These are phyloP conservation scores for Coniophora puteana DNA, from an alignment of 1,284 basidiomycete genomes.

Conservation along the genomic window DNA sequence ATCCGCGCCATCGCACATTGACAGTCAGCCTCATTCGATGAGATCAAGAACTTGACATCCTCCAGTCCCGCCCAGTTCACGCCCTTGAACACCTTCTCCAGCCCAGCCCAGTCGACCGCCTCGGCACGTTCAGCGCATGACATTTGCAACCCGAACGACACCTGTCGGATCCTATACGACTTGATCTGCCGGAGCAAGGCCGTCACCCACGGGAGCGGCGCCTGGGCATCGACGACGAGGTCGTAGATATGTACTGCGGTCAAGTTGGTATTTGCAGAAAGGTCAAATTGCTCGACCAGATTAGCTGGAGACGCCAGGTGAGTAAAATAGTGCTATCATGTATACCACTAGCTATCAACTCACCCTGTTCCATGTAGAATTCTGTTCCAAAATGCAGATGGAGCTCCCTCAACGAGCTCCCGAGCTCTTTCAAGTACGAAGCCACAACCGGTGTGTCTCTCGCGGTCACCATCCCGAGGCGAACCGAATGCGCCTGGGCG, in stretches of 20 bases:
- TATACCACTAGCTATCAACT: conserved; percentile 18
- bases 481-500: neutral
- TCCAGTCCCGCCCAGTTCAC: conserved; percentile 20
- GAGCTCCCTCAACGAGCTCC: conserved; percentile 24
- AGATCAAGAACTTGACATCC: conserved; percentile 26
- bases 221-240: conserved; percentile 27
- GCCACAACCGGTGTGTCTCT: conserved; percentile 12
- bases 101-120: conserved; percentile 27
- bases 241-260: conserved; percentile 30
- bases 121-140: conserved; percentile 15
- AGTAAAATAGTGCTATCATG: neutral
- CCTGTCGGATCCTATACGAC: neutral
- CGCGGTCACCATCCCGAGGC: conserved; percentile 15
- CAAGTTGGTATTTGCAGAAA: conserved; percentile 19
- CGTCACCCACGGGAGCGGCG: conserved; percentile 7
- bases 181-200: neutral
- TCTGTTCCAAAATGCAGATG: conserved; percentile 27
- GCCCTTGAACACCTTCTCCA: conserved; percentile 21
- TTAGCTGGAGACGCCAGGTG: conserved; percentile 16
- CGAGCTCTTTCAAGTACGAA: too few species aligned
- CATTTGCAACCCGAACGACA: neutral
- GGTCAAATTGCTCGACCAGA: conserved; percentile 24
- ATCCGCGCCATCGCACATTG: too few species aligned
- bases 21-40: conserved; percentile 26
- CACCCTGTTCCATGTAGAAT: conserved; percentile 23